These are phyloP conservation scores for Talaromyces sp. DNA, from an alignment of 2,329 filamentous ascomycete genomes.

Conservation along the genomic window DNA sequence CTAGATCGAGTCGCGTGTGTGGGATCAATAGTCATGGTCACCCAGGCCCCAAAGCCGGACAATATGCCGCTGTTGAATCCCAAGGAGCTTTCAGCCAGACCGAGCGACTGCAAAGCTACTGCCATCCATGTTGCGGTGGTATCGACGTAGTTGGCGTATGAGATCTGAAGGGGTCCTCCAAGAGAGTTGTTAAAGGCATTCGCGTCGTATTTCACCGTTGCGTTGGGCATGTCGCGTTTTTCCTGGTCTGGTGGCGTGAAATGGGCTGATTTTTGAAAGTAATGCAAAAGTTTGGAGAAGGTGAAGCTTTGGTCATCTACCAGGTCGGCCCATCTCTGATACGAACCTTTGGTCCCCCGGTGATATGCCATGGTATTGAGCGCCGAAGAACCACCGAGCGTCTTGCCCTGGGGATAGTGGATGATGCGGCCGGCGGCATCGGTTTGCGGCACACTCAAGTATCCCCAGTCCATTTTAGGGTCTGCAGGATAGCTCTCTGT, in stretches of 20 bases:
- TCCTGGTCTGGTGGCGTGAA: constrained; percentile 23
- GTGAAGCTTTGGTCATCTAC: constrained; percentile 31
- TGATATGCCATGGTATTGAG: neutral
- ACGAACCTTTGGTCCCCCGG: neutral
- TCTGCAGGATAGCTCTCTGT: constrained; percentile 1
- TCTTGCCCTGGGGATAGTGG: neutral
- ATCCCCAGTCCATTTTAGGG: constrained; percentile 3
- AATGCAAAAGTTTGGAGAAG: constrained; percentile 27
- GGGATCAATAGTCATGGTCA: constrained; percentile 25
- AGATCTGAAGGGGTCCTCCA: constrained; percentile 27
- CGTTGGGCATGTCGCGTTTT: constrained; percentile 14
- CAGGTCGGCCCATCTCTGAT: constrained; percentile 4
- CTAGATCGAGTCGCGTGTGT: constrained; percentile 18
- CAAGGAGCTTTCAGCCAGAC: constrained; percentile 15
- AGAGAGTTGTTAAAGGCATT: constrained; percentile 14
- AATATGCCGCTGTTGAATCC: constrained; percentile 27
- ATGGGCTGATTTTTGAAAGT: constrained; percentile 23
- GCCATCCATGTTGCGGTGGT: constrained; percentile 23
- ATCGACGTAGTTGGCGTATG: constrained; percentile 23
- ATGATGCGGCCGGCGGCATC: neutral
- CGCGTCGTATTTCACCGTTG: constrained; percentile 20
- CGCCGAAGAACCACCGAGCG: neutral
- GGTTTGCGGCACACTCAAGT: neutral
- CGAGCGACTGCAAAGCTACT: constrained; percentile 17
- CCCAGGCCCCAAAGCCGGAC: constrained; percentile 16